Base-by-base conservation (phyloP, 2,329 filamentous ascomycete species). In the Capronia americana region DNA sequence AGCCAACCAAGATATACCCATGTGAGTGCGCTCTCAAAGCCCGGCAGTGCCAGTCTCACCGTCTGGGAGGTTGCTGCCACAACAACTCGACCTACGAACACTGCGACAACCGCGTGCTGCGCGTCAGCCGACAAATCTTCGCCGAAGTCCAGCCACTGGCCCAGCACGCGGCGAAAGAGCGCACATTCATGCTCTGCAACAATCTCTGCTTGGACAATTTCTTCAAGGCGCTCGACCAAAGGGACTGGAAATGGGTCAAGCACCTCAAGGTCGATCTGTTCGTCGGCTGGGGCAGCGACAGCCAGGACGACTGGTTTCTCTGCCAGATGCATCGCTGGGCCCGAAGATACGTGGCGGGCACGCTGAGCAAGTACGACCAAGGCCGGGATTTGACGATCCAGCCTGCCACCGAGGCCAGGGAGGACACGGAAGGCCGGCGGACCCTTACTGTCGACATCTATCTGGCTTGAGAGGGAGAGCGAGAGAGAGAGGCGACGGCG, bases 271-370 rank as follows among this genome's bases (percentile, higher is more conserved):
- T 65, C 12, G 61, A 67, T 8, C 23, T 69, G 38, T 69, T 69
- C 41, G 61, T 69, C 23, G 67, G 67, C 23, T 67, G 58, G 53
- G 64, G 61, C 32, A 61, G 57, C 8, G 54, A 56, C 41, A 55
- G 51, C 26, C 61, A 67, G 38, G 67, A 69, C 54, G 64, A 69
- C 38, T 69, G 67, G 67, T 69, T 69, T 28, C 46, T 69, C 8
- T 46, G 57, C 53, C 67, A 69, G 41, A 69, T 58, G 56, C 61
- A 67, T 32, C 63, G 61, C 20, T 69, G 67, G 67, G 64, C 67
- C 4, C 66, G 24, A 28, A 46, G 64, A 57, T 67, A 67, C 53
- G 64, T 69, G 20, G 34, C 56, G 14, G 64, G 67, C 30, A 50
- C 62, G 17, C 48, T 69, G 20, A 38, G 46, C 24, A 64, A 60